A percentile compares a stretch with the other conserved stretches of the same genome.
phyloP scores from a whole-genome alignment of 2,329 filamentous ascomycete species.

The Pseudogymnoascus sp. region DNA sequence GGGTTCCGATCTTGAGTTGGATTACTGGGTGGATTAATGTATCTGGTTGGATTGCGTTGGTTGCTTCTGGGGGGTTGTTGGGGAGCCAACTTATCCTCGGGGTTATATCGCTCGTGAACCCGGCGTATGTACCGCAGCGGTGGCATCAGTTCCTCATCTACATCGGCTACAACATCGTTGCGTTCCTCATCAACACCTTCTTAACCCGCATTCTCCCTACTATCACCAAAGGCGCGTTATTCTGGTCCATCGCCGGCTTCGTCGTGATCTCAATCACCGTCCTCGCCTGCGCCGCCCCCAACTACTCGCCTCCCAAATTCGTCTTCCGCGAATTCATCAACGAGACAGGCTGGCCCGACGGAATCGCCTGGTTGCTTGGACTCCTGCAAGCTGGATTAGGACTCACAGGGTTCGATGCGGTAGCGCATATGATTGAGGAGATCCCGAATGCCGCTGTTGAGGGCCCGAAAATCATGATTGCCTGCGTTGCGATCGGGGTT shows the following conservation, averaged over 20 bases:
- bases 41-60: constrained; percentile 45
- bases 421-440: constrained; percentile 37
- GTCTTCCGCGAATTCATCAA: constrained; percentile 48
- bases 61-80: constrained; percentile 41
- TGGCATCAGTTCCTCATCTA: constrained; percentile 36
- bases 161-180: constrained; percentile 29
- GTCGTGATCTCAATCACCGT: constrained; percentile 36
- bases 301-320: constrained; percentile 38
- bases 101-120: constrained; percentile 43
- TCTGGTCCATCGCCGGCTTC: constrained; percentile 33
- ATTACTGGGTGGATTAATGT: constrained; percentile 41
- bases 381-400: constrained; percentile 35
- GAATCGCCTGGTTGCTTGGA: constrained; percentile 31
- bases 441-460: constrained; percentile 36
- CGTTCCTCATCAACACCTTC: constrained; percentile 39
- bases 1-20: constrained; percentile 32
- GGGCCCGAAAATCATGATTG: constrained; percentile 9
- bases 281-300: constrained; percentile 36
- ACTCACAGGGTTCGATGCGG: constrained; percentile 35
- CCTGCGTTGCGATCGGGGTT: constrained; percentile 33
- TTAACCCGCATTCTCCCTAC: constrained; percentile 29
- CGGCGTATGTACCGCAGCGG: constrained; percentile 55
- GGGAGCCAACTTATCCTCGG: constrained; percentile 40
- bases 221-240: constrained; percentile 25
- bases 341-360: constrained; percentile 36